Evolutionary conservation across 768 basidiomycete species (phyloP).

Genomic region (Pisolithus tinctorius): DNA sequence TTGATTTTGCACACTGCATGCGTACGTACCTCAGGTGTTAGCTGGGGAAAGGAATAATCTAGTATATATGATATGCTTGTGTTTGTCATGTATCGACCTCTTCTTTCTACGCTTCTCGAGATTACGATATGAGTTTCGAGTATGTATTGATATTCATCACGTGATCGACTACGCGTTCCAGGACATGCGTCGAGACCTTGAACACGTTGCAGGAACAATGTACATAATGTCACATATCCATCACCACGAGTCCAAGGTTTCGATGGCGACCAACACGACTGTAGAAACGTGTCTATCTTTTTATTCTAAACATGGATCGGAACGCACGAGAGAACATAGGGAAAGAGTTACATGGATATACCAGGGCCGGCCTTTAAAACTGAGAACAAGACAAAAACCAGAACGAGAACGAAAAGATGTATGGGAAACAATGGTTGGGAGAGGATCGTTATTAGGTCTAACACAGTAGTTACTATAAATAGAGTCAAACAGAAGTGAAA

Average conservation of each 20-base stretch:
- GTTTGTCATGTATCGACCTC: neutral
- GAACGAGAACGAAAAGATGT: neutral
- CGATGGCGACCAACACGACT: neutral
- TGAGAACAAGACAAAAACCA: neutral
- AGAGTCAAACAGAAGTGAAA: constrained; percentile 7
- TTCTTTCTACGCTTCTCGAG: neutral
- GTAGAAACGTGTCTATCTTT: neutral
- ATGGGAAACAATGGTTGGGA: neutral
- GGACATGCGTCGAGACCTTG: neutral
- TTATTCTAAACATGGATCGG: neutral
- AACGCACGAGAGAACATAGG: neutral
- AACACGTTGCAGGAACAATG: too few species aligned
- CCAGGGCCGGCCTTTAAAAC: neutral
- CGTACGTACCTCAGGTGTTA: neutral
- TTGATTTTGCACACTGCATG: neutral
- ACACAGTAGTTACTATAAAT: constrained; percentile 7
- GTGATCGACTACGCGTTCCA: neutral
- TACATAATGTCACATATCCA: too few species aligned
- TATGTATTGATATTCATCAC: neutral
- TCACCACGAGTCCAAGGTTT: neutral
- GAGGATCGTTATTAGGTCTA: constrained; percentile 11
- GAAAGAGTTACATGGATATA: neutral
- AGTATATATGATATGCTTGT: neutral
- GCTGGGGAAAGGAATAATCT: too few species aligned
- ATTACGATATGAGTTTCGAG: neutral